Evolutionary conservation across 2,329 filamentous ascomycete genomes (phyloP), one percentile per base, ranked within the genome.

Genomic region (Alternaria brassicae): DNA sequence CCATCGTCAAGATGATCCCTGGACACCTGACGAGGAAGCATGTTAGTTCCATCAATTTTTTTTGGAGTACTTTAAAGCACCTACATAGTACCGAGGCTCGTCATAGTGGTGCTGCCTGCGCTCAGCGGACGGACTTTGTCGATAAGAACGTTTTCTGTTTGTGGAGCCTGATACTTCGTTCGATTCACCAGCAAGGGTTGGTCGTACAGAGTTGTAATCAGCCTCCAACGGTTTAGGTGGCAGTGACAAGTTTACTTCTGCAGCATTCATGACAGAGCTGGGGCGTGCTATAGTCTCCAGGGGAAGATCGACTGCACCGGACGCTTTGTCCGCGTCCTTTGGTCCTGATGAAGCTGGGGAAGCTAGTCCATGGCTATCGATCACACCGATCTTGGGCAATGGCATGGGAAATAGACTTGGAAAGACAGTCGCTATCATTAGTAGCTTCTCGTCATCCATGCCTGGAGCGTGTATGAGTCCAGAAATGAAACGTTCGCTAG

Each of bases 381-480:
- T 71, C 19, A 71, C 60, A 17, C 79, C 78, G 51, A 82, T 80
- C 44, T 70, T 77, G 6, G 81, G 80, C n/a, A 82, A 65, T 5
- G 79, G 80, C 27, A 70, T 67, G 8, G 81, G 77, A 48, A 82
- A 82, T 6, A 77, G 52, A 52, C 60, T 72, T 6, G 84, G 83
- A 53, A 87, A 82, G 7, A 83, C 82, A 45, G 81, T 82, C 9
- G 80, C 79, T 58, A 87, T 80, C 39, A 85, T 76, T 34, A 78
- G 78, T 10, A 86, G 74, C 70, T 86, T 88, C 44, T 81, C 75
- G 39, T 84, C 82, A 67, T 87, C 82, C 81, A 88, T 87, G 12
- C 85, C 85, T 8, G 80, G 81, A 32, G 82, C 80, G 56, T 81
- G 78, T 17, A 83, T 77, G 23, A 88, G 74, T 23, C 80, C 79